Evolutionary conservation across 108 stramenopile genomes (phyloP).

Genomic region (Poteriospumella lacustris): DNA sequence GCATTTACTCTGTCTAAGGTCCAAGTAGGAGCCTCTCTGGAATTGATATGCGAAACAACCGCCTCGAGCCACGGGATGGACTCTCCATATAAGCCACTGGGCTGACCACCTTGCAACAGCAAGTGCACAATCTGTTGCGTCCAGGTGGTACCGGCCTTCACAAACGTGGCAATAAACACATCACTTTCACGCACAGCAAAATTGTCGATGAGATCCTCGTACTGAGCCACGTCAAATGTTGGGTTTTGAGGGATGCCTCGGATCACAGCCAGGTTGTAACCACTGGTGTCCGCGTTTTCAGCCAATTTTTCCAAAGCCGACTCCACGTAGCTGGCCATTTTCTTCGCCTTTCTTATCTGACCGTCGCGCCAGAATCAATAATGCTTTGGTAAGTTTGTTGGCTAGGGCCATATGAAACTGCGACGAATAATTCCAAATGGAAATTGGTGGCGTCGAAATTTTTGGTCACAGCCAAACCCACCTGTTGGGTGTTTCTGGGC

Average conservation of each 20-base stretch:
- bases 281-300: constrained; percentile 12
- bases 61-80: constrained; percentile 46
- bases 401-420: no score
- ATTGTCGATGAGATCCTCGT: constrained; percentile 30
- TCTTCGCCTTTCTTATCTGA: no score
- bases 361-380: no score
- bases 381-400: no score
- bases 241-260: constrained; percentile 36
- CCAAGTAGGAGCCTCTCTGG: constrained; percentile 37
- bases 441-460: no score
- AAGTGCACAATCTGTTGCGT: constrained; percentile 44
- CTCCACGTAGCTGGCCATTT: neutral
- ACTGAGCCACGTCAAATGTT: constrained; percentile 26
- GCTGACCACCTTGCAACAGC: constrained; percentile 34
- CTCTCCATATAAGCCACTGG: constrained; percentile 40
- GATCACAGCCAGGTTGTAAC: constrained; percentile 17
- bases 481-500: no score
- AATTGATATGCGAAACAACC: neutral
- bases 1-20: constrained; percentile 34
- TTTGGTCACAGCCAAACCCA: no score
- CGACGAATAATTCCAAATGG: no score
- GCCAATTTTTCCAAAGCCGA: neutral
- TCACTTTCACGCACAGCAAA: constrained; percentile 44
- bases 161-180: constrained; percentile 49
- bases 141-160: constrained; percentile 52